phyloP scores from a whole-genome alignment of 1,284 basidiomycete species.

The Ganoderma resinaceum region DNA sequence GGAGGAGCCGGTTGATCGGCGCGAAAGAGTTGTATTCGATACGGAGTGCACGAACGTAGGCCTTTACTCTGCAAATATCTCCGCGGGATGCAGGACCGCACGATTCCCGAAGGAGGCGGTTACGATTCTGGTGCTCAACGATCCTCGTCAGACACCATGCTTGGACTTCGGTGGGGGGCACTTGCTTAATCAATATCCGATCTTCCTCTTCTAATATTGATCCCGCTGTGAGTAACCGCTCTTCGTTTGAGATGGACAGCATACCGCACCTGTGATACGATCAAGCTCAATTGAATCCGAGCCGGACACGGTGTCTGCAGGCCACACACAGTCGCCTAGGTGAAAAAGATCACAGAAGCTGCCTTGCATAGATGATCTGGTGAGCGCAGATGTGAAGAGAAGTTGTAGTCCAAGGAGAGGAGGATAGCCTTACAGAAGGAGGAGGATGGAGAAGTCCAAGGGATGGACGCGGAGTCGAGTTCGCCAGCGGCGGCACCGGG shows the following conservation, averaged over 20 bases:
- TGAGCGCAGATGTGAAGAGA: no score
- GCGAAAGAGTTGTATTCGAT: not conserved
- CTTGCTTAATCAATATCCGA: not conserved
- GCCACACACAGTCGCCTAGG: not conserved
- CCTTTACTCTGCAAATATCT: not conserved
- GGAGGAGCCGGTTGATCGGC: constrained; percentile 1
- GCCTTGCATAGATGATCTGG: not conserved
- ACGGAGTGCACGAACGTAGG: constrained; percentile 1
- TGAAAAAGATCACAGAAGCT: not conserved
- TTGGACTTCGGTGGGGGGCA: not conserved
- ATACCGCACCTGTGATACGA: not conserved
- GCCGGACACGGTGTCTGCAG: not conserved
- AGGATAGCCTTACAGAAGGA: no score
- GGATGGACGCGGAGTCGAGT: no score
- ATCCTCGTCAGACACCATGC: constrained; percentile 1
- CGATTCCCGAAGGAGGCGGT: not conserved
- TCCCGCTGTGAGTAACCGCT: not conserved
- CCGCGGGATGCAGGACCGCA: not conserved
- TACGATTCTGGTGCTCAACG: not conserved
- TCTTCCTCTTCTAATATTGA: not conserved
- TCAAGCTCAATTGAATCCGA: not conserved
- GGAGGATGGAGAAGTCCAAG: no score
- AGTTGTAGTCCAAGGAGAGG: no score
- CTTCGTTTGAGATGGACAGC: no score
- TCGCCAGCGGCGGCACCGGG: no score